phyloP scores from a whole-genome alignment of 2,329 filamentous ascomycete species.

The Parafenestella ontariensis region DNA sequence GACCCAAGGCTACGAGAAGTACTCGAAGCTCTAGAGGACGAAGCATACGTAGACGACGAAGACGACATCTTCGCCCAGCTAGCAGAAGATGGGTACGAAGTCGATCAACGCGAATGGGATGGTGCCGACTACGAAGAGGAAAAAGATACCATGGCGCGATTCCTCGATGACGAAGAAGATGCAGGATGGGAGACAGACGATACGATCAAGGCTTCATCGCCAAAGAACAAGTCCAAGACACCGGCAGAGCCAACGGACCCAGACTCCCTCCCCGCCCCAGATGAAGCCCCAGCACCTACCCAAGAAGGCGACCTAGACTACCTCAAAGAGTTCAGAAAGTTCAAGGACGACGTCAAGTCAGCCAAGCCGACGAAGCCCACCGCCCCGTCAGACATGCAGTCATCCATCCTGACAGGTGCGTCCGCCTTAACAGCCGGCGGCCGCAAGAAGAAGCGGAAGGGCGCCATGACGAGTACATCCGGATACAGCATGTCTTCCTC shows the following conservation, averaged over 20 bases:
- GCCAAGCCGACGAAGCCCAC: conserved; percentile 52
- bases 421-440: conserved; percentile 74
- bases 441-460: conserved; percentile 92
- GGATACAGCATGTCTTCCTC: conserved; percentile 93
- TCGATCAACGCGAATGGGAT: conserved; percentile 83
- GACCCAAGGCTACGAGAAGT: conserved; percentile 90
- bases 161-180: conserved; percentile 65
- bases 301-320: conserved; percentile 73
- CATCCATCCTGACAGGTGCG: conserved; percentile 73
- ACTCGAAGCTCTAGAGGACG: conserved; percentile 91
- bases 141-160: conserved; percentile 51
- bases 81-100: conserved; percentile 72
- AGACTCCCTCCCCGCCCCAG: conserved; percentile 40
- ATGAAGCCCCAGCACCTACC: conserved; percentile 43
- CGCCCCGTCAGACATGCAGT: conserved; percentile 70
- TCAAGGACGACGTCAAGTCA: conserved; percentile 77
- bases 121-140: conserved; percentile 55
- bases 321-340: conserved; percentile 92
- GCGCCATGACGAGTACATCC: conserved; percentile 85
- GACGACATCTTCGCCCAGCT: conserved; percentile 85
- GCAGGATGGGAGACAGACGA: conserved; percentile 95
- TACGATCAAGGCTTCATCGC: conserved; percentile 73
- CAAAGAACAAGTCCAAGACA: conserved; percentile 47
- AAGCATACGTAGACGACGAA: conserved; percentile 85
- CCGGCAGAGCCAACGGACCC: conserved; percentile 59